These are phyloP conservation scores for Hypholoma fasciculare DNA, from an alignment of 768 basidiomycete genomes.

Conservation along the genomic window DNA sequence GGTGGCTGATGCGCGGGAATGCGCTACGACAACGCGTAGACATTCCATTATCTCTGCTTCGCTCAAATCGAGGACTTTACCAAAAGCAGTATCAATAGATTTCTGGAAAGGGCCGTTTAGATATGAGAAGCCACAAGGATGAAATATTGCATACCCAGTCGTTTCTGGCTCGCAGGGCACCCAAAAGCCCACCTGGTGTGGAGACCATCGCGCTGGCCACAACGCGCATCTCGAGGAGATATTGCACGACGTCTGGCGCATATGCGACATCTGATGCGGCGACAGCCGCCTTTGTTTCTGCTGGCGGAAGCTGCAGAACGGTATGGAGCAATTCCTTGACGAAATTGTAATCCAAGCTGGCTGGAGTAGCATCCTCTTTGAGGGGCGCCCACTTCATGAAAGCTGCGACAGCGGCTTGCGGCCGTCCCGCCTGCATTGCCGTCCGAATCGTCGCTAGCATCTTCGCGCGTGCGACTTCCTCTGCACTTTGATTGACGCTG, in stretches of 20 bases:
- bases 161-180: slow-evolving; percentile 46
- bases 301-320: slow-evolving; percentile 42
- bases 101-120: slow-evolving; percentile 24
- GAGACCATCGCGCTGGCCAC: slow-evolving; percentile 65
- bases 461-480: slow-evolving; percentile 23
- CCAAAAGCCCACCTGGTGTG: slow-evolving; percentile 48
- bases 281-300: slow-evolving; percentile 11
- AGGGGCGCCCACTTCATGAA: slow-evolving; percentile 60
- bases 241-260: slow-evolving; percentile 34
- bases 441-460: slow-evolving; percentile 37
- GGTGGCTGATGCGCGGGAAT: slow-evolving; percentile 27
- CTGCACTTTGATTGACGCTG: slow-evolving; percentile 2
- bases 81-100: slow-evolving; percentile 52
- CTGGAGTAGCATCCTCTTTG: slow-evolving; percentile 13
- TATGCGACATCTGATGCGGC: slow-evolving; percentile 40
- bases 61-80: slow-evolving; percentile 58
- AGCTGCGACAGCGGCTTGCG: slow-evolving; percentile 53
- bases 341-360: slow-evolving; percentile 43
- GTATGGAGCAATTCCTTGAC: slow-evolving; percentile 59
- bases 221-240: slow-evolving; percentile 55
- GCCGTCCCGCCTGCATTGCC: slow-evolving; percentile 42
- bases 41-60: slow-evolving; percentile 63
- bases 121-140: not conserved
- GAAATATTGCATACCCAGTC: slow-evolving; percentile 75
- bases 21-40: slow-evolving; percentile 43